phyloP scores from a whole-genome alignment of 2,329 filamentous ascomycete genomes.

The Lecanosticta acicola region DNA sequence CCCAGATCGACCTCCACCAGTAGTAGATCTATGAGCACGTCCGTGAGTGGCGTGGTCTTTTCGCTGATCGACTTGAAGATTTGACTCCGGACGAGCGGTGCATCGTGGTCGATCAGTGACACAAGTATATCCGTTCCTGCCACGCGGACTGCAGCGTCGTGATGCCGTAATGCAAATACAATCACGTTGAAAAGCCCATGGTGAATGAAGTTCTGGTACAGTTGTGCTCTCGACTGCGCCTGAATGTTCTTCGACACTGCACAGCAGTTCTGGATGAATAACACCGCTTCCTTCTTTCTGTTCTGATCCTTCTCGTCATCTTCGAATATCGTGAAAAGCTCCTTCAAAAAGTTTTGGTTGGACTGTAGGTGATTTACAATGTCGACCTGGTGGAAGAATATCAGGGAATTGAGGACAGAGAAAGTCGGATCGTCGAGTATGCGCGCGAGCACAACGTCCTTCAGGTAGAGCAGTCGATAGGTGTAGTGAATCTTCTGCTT shows the following conservation, averaged over 20 bases:
- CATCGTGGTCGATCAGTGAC: slow-evolving; percentile 91
- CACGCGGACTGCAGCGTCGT: slow-evolving; percentile 77
- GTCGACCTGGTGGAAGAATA: slow-evolving; percentile 98
- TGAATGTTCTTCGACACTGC: slow-evolving; percentile 92
- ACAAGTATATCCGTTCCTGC: slow-evolving; percentile 92
- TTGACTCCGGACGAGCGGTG: slow-evolving; percentile 85
- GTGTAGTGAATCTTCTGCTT: slow-evolving; percentile 92
- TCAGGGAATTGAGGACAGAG: slow-evolving; percentile 92
- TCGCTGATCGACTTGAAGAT: slow-evolving; percentile 90
- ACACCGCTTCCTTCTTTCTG: slow-evolving; percentile 85
- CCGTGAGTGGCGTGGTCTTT: slow-evolving; percentile 77
- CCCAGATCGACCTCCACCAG: slow-evolving; percentile 88
- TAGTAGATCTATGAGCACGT: slow-evolving; percentile 86
- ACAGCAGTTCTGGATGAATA: slow-evolving; percentile 96
- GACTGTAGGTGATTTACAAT: slow-evolving; percentile 91
- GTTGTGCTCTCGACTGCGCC: slow-evolving; percentile 67
- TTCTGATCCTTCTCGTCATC: slow-evolving; percentile 55
- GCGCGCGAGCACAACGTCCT: slow-evolving; percentile 93
- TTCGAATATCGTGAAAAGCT: slow-evolving; percentile 82
- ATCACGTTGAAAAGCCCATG: slow-evolving; percentile 86
- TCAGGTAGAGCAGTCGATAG: slow-evolving; percentile 91
- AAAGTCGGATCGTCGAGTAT: slow-evolving; percentile 98
- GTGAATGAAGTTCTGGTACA: slow-evolving; percentile 85
- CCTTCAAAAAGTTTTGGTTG: slow-evolving; percentile 70
- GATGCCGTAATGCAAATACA: slow-evolving; percentile 81